Conservation (phyloP, 805 yeast species). For the Candida arabinofermentans region DNA sequence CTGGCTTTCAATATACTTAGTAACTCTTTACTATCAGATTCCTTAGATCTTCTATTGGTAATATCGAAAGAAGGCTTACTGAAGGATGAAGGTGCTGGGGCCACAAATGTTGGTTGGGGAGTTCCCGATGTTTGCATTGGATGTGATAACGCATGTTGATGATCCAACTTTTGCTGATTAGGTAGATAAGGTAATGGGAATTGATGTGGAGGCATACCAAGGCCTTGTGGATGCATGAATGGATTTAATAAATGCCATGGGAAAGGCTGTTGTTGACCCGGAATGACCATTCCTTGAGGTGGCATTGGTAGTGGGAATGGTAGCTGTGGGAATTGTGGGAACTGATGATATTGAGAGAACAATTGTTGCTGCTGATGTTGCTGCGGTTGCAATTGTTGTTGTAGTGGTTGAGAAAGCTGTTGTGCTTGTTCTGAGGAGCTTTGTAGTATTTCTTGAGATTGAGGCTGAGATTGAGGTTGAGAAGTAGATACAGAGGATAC, state of each 20-base stretch:
- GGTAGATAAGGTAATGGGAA: conserved; percentile 13
- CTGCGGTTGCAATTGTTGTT: conserved; percentile 7
- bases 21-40: conserved; percentile 30
- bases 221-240: conserved; percentile 14
- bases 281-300: conserved; percentile 10
- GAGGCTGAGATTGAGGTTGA: conserved; percentile 2
- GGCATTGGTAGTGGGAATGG: conserved; percentile 11
- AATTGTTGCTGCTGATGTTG: conserved; percentile 7
- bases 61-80: conserved; percentile 30
- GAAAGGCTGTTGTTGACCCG: conserved; percentile 18
- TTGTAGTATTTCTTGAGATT: not conserved
- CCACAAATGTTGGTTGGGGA: conserved; percentile 12
- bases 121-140: conserved; percentile 6
- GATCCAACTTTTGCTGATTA: conserved; percentile 10
- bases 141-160: conserved; percentile 6
- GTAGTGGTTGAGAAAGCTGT: conserved; percentile 7
- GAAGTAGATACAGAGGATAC: conserved; percentile 1
- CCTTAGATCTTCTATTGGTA: conserved; percentile 27
- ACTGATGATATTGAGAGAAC: conserved; percentile 2
- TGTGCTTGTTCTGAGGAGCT: not conserved
- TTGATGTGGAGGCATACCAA: conserved; percentile 12
- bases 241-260: conserved; percentile 27
- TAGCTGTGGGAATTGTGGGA: not conserved
- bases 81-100: conserved; percentile 31
- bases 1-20: conserved; percentile 26